Conservation (phyloP, 1,284 basidiomycete species). For the Porogramme epimiltina region DNA sequence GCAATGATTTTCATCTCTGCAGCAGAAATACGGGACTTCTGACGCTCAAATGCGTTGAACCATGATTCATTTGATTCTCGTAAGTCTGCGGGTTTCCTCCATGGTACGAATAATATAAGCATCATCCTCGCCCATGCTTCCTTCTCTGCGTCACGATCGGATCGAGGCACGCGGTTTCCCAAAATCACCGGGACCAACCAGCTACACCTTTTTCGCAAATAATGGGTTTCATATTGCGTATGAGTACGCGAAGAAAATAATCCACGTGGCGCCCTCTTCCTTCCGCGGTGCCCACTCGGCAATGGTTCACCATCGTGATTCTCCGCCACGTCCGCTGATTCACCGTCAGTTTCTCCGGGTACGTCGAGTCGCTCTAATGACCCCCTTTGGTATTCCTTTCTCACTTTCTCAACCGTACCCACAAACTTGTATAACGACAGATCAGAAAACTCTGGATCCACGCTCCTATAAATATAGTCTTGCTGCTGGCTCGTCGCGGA, state of each 20-base stretch:
- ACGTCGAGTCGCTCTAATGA: background rate
- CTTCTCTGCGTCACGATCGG: background rate
- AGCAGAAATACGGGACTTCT: background rate
- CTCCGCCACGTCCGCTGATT: no score
- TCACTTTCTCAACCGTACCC: background rate
- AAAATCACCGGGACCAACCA: slow-evolving; percentile 1
- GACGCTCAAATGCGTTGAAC: background rate
- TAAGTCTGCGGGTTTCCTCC: background rate
- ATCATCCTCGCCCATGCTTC: background rate
- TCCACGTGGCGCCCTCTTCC: no score
- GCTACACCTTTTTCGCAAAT: background rate
- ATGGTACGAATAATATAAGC: slow-evolving; percentile 2
- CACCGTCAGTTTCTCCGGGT: background rate
- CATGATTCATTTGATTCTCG: background rate
- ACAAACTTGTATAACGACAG: slow-evolving; percentile 4
- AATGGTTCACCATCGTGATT: background rate
- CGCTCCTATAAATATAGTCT: background rate
- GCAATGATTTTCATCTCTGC: background rate
- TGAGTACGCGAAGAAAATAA: background rate
- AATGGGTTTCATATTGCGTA: background rate
- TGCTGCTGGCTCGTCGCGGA: background rate
- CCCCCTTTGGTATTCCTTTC: background rate
- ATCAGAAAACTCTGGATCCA: background rate
- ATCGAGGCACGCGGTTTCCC: background rate
- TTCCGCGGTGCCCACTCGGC: background rate